These are phyloP conservation scores for Solanum lycopersicoides DNA, from an alignment of 257 asterid genomes.

Conservation along the genomic window DNA sequence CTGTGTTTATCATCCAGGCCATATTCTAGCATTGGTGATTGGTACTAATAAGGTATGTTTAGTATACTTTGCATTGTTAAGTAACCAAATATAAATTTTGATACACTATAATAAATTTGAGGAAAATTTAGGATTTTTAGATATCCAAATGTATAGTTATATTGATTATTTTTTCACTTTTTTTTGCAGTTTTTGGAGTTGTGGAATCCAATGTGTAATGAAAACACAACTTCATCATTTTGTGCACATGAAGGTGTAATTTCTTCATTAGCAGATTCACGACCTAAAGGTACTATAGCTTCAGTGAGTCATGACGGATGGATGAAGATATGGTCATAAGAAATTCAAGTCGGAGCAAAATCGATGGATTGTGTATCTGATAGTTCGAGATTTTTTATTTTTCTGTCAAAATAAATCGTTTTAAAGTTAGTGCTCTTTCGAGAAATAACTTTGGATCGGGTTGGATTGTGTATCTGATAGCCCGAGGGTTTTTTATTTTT, in stretches of 20 bases:
- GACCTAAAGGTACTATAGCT: not conserved
- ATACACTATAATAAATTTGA: no score
- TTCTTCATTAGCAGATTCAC: not conserved
- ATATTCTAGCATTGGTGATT: not conserved
- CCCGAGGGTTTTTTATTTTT: no score
- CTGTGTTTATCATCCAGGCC: not conserved
- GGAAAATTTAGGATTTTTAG: no score
- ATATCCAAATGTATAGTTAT: no score
- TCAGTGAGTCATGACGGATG: not conserved
- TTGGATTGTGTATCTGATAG: not conserved
- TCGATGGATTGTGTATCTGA: not conserved
- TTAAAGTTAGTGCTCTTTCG: no score
- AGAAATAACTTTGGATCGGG: no score
- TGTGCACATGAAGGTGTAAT: not conserved
- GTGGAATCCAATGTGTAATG: not conserved
- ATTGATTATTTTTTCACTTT: no score
- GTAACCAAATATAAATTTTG: no score
- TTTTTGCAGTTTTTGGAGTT: not conserved
- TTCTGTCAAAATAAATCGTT: no score
- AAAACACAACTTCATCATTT: not conserved
- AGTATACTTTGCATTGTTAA: no score
- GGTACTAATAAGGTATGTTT: not conserved
- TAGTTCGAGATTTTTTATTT: no score
- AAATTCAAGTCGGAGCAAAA: not conserved
- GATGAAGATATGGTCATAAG: not conserved